Base-by-base conservation (phyloP, 306 rosid genomes). In the Quercus mongolica region DNA sequence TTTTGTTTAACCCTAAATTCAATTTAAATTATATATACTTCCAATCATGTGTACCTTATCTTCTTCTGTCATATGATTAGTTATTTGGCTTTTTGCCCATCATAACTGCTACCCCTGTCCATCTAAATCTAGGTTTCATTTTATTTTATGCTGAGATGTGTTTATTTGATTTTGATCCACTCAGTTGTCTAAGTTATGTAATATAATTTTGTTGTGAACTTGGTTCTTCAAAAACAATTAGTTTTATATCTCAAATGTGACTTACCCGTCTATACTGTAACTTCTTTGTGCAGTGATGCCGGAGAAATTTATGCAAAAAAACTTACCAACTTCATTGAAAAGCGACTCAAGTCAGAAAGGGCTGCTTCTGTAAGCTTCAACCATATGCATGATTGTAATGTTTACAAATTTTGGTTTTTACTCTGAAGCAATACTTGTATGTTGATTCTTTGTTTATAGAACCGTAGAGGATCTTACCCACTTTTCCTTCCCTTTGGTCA, bases 271-370 rank as follows among this genome's bases (percentile, higher is more conserved):
- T 82, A 75, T 44, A 58, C 51, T 64, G 77, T 75, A 73, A 81
- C 67, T 73, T 75, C 18, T 82, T 74, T 72, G 58, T 51, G 84
- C 89, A 95, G 99, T 78, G 98, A 93, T 78, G 86, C 91, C 19
- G 99, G 99, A 80, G 87, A 90, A 81, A 63, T 95, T 79, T 95
- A 93, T 79, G 67, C 96, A 28, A 90, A 93, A 94, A 95, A 93
- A 85, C 98, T 95, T 64, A 85, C 90, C 18, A 95, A 91, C 88
- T 95, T 95, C 75, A 93, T 95, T 4, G 92, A 89, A 80, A 95
- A 95, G 76, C 94, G 99, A 81, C 90, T 93, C 87, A 95, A 93
- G 87, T 88, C 98, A 64, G 99, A 95, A 82, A 86, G 99, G 19
- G 96, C 99, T 76, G 99, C 99, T 85, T 92, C 97, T 81, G 99